phyloP scores from a whole-genome alignment of 164 flowering plant species.

The Dillenia turbinata region DNA sequence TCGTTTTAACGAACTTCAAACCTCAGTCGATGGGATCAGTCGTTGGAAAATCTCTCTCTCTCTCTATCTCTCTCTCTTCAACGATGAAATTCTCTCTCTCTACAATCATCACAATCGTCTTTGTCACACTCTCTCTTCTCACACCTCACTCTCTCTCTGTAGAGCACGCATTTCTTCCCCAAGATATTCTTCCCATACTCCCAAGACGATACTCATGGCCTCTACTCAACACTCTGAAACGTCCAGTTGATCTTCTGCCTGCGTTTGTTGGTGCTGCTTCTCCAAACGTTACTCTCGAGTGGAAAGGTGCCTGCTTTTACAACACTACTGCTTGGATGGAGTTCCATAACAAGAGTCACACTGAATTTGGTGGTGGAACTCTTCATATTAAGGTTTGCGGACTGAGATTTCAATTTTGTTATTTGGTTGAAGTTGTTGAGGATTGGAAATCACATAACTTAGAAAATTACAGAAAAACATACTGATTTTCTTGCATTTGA shows the following conservation, averaged over 20 bases:
- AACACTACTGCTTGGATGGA: constrained; percentile 82
- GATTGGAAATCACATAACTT: background rate
- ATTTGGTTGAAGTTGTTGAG: constrained; percentile 4
- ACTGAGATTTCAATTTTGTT: background rate
- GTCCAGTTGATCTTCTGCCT: constrained; percentile 69
- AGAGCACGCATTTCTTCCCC: constrained; percentile 48
- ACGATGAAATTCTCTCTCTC: constrained; percentile 4
- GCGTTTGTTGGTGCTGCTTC: constrained; percentile 72
- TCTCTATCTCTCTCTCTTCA: constrained; percentile 3
- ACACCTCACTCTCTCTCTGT: constrained; percentile 6
- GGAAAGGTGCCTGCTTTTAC: constrained; percentile 94
- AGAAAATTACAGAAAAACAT: too few relatives aligned
- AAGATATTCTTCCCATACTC: constrained; percentile 66
- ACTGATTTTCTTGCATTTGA: too few relatives aligned
- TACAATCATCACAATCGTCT: background rate
- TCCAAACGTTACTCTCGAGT: constrained; percentile 32
- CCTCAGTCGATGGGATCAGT: too few relatives aligned
- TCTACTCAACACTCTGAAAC: constrained; percentile 45
- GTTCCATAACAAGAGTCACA: constrained; percentile 65
- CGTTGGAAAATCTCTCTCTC: background rate
- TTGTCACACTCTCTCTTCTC: constrained; percentile 4
- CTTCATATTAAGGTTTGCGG: constrained; percentile 72
- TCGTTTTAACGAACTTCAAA: too few relatives aligned
- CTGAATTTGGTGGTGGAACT: constrained; percentile 86
- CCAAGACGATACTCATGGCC: constrained; percentile 82